phyloP scores from a whole-genome alignment of 2,329 filamentous ascomycete species.

The Pseudocercospora cruenta region DNA sequence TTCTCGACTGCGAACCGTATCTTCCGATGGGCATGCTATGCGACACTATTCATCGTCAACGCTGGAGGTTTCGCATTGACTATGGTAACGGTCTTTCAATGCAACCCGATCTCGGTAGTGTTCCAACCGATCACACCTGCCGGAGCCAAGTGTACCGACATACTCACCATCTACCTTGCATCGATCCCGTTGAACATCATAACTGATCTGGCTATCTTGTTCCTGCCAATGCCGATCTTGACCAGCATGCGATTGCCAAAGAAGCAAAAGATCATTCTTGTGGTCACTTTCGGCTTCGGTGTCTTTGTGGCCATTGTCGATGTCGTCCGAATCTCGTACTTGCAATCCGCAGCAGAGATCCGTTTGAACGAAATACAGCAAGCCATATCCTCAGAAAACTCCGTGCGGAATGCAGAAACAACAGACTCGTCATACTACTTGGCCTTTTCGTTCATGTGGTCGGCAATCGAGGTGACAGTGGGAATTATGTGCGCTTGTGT shows the following conservation, averaged over 20 bases:
- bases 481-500: constrained; percentile 90
- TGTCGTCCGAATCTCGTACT: constrained; percentile 85
- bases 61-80: constrained; percentile 77
- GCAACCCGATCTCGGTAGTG: constrained; percentile 71
- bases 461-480: constrained; percentile 85
- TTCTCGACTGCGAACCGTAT: constrained; percentile 77
- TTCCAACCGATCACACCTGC: constrained; percentile 58
- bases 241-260: constrained; percentile 82
- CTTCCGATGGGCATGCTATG: constrained; percentile 80
- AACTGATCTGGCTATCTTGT: constrained; percentile 84
- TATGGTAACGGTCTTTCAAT: constrained; percentile 86
- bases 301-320: constrained; percentile 87
- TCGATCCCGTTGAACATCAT: constrained; percentile 91
- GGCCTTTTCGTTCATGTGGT: constrained; percentile 84
- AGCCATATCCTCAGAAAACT: neutral
- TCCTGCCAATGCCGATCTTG: constrained; percentile 84
- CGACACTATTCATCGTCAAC: constrained; percentile 77
- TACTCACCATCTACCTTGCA: constrained; percentile 66
- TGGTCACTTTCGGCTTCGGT: constrained; percentile 83
- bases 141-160: constrained; percentile 60
- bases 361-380: constrained; percentile 47
- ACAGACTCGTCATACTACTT: constrained; percentile 70
- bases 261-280: constrained; percentile 84
- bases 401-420: constrained; percentile 42
- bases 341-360: constrained; percentile 69